phyloP scores from a whole-genome alignment of 176 grass and related monocot species.

The Eleusine indica region DNA sequence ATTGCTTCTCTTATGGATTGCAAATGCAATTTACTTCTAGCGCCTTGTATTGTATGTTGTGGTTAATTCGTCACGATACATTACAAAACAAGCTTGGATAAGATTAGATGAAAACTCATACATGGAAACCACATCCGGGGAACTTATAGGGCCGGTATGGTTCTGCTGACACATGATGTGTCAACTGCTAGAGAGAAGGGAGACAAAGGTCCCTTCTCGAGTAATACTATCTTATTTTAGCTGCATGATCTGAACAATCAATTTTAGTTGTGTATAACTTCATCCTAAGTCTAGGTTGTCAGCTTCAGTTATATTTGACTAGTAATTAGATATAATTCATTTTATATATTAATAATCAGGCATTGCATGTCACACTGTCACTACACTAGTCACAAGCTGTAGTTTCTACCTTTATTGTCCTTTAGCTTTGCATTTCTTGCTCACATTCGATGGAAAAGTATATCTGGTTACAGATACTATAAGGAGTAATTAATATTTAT shows the following conservation, averaged over 20 bases:
- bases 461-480: background rate
- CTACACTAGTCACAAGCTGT: background rate
- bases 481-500: background rate
- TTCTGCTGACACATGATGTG: background rate
- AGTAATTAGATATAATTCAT: background rate
- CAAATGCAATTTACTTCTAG: conserved; percentile 34
- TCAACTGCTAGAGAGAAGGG: background rate
- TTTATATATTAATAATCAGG: background rate
- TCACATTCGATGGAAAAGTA: background rate
- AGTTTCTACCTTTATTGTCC: background rate
- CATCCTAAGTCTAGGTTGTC: background rate
- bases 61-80: background rate
- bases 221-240: background rate
- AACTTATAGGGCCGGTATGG: background rate
- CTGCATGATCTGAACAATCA: background rate
- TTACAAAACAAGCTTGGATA: background rate
- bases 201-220: background rate
- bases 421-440: background rate
- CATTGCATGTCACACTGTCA: background rate
- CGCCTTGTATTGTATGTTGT: background rate
- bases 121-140: conserved; percentile 18
- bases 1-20: conserved; percentile 9
- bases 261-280: background rate
- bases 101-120: background rate
- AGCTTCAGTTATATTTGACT: background rate